Base-by-base conservation (phyloP, 192 early-diverging fungal species). In the Martensiomyces pterosporus region DNA sequence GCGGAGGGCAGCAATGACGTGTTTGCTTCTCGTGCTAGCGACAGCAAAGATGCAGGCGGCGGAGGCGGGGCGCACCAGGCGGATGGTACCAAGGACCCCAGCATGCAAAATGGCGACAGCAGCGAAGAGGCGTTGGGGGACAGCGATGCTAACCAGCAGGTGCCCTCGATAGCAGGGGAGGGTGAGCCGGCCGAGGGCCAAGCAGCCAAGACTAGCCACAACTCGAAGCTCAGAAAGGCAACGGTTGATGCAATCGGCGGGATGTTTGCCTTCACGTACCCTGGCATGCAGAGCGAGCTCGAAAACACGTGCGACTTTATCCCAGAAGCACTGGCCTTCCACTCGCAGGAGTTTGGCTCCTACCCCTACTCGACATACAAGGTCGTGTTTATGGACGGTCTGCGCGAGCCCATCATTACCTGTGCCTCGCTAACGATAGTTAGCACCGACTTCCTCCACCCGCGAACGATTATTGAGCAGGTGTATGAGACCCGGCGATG, bases 291-390 rank as follows among this genome's bases (percentile, higher is more conserved):
- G 8, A 68, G 72, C 5, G 86, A 90, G 43, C 75, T 91, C 15
- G 74, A 65, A 26, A 57, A 77, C 34, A 87, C 85, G 17, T 78
- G 79, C 38, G 52, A 62, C n/a, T 86, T 87, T 52, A 51, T 75
- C 13, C 52, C 84, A 15, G 72, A 75, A 38, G 66, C 66, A 15
- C 74, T 93, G 66, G 87, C 84, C 19, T 93, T 92, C 55, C 86
- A 84, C 64, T 84, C 89, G 54, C 86, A 88, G 49, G 92, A 90
- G 70, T 84, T 88, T 39, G 92, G 90, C 0, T 85, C 87, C 10
- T 97, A 88, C 58, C 94, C 94, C 0, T 96, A 84, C 50, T 60
- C 78, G 18, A 81, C 86, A 3, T 94, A 79, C 63, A 92, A 97
- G 51, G 63, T 91, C 24, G 91, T 95, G 3, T 96, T 96, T 74